Evolutionary conservation across 768 basidiomycete genomes (phyloP).

Genomic region (Daedaleopsis nitida): DNA sequence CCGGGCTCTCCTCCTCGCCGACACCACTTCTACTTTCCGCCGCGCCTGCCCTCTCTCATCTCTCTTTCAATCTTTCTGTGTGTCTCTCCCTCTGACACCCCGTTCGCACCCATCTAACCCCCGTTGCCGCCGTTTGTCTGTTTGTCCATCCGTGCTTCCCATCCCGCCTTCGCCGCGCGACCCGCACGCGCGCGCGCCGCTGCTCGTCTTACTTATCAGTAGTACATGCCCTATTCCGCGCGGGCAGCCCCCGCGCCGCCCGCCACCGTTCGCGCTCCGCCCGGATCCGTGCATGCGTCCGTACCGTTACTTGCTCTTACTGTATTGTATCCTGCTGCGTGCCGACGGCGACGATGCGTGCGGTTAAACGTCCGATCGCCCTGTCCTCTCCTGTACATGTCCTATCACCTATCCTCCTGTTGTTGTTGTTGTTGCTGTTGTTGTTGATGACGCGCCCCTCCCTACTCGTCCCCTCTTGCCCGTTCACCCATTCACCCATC

Average conservation of each 20-base stretch:
- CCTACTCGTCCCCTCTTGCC: no score
- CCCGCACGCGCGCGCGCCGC: not conserved
- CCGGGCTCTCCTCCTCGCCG: not conserved
- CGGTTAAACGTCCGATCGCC: no score
- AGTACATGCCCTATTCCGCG: conserved; percentile 19
- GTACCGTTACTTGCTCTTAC: not conserved
- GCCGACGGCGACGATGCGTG: not conserved
- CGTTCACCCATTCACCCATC: no score
- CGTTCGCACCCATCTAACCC: not conserved
- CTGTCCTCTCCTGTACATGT: no score
- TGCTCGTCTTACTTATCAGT: conserved; percentile 6
- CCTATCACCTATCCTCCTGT: no score
- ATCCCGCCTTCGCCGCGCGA: not conserved
- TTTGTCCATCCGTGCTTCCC: not conserved
- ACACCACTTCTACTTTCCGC: not conserved
- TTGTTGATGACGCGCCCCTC: no score
- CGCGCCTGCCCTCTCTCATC: not conserved
- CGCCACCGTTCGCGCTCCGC: not conserved
- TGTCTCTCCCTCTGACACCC: not conserved
- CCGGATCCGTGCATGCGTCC: not conserved
- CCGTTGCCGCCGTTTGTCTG: not conserved
- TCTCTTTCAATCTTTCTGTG: not conserved
- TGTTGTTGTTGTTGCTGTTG: no score
- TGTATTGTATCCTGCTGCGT: not conserved
- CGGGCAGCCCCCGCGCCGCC: not conserved